Evolutionary conservation across 768 basidiomycete species (phyloP).

Genomic region (Strobilomyces confusus): DNA sequence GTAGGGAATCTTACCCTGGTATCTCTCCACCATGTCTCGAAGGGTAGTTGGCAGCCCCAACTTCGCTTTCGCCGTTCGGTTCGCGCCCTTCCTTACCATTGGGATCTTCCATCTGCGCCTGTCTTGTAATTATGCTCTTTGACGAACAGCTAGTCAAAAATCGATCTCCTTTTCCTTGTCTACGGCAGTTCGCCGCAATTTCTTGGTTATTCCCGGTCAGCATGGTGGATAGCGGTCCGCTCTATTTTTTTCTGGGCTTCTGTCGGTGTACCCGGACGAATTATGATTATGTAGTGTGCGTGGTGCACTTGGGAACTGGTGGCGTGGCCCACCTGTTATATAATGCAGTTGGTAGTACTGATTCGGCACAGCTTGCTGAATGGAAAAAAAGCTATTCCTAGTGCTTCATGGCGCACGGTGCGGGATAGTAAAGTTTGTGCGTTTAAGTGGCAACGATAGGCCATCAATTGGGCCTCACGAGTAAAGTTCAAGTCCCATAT

Average conservation of each 20-base stretch:
- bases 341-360: too few relatives aligned
- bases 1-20: conserved; percentile 70
- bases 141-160: neutral
- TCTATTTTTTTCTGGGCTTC: too few relatives aligned
- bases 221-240: neutral
- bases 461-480: too few relatives aligned
- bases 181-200: neutral
- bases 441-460: too few relatives aligned
- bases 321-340: too few relatives aligned
- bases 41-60: conserved; percentile 82
- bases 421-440: too few relatives aligned
- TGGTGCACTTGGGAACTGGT: too few relatives aligned
- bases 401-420: too few relatives aligned
- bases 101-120: neutral
- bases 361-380: too few relatives aligned
- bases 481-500: too few relatives aligned
- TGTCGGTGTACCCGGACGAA: neutral
- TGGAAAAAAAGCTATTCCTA: too few relatives aligned
- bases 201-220: neutral
- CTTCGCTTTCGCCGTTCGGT: conserved; percentile 42
- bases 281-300: too few relatives aligned
- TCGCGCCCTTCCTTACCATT: neutral
- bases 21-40: conserved; percentile 77
- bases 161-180: neutral
- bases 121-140: neutral